Evolutionary conservation across 2,329 filamentous ascomycete genomes (phyloP), one percentile per base, ranked within the genome.

Genomic region (Colletotrichum viniferum): DNA sequence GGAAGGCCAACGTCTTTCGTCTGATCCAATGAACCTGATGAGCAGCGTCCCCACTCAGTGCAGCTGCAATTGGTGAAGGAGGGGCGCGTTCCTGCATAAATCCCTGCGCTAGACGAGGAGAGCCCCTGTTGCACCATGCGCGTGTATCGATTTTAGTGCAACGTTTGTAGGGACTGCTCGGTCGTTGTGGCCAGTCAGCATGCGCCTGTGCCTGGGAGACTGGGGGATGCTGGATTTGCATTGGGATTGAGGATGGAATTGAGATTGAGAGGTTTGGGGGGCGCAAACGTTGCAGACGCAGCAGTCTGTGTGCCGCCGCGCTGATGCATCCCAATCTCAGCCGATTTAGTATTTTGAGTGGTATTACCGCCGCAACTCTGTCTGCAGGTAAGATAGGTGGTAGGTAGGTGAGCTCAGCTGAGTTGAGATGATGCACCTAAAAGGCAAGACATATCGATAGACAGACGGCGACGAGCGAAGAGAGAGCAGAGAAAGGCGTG

Each of bases 71-170:
- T 18, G 43, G 56, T 55, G n/a, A 52, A 32, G 69, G 58, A 76
- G 76, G 70, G 70, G 76, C 74, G 74, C 74, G 76, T 77, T 77
- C 76, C 76, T 77, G 74, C 74, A 76, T 52, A 63, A 65, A 77
- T 69, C 76, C 69, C 32, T 69, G 76, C 73, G 55, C 55, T 67
- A 67, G 61, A 48, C 74, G 36, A 65, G 74, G 74, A 52, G 14
- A 28, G 48, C 60, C 74, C 74, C 62, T 76, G 74, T 66, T 66
- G n/a, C 26, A 62, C 64, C 36, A 62, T 76, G 61, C 61, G 43
- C 38, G 68, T 63, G 74, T 69, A 48, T 70, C 71, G 60, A 62
- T 66, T 69, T 71, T 71, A 74, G 74, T 76, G 71, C 61, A 74
- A 73, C 69, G 69, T 64, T 76, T 24, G 55, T 69, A 34, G 60